Conservation (phyloP, 345 rosid species). For the Salix arbutifolia region DNA sequence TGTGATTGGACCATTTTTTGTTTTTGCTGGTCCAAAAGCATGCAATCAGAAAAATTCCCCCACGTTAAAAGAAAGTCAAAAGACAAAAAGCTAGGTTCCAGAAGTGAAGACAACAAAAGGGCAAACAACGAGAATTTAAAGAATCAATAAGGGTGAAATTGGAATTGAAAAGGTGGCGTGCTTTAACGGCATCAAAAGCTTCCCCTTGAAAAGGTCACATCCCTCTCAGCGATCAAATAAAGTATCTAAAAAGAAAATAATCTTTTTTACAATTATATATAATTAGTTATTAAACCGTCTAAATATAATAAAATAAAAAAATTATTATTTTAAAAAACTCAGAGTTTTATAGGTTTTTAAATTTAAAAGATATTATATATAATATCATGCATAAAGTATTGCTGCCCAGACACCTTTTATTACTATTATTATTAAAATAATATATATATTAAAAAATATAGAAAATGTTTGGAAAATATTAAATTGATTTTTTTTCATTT, state of each 20-base stretch:
- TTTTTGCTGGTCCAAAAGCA: background rate
- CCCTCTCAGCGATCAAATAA: background rate
- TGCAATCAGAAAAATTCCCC: background rate
- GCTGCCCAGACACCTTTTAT: too few species aligned
- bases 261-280: background rate
- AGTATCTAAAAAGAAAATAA: too few species aligned
- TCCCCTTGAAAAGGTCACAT: background rate
- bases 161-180: slow-evolving; percentile 34
- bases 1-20: background rate
- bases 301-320: too few species aligned
- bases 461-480: too few species aligned
- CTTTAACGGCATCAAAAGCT: slow-evolving; percentile 37
- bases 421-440: too few species aligned
- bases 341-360: too few species aligned
- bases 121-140: background rate
- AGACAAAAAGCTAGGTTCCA: slow-evolving; percentile 18
- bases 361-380: too few species aligned
- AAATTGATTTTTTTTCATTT: too few species aligned
- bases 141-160: slow-evolving; percentile 18
- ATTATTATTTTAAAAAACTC: too few species aligned
- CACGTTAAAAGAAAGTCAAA: slow-evolving; percentile 9
- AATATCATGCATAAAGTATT: too few species aligned
- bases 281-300: too few species aligned
- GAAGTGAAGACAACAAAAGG: background rate
- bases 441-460: too few species aligned